phyloP scores from a whole-genome alignment of 192 early-diverging fungal species.

The Spizellomyces sp. region DNA sequence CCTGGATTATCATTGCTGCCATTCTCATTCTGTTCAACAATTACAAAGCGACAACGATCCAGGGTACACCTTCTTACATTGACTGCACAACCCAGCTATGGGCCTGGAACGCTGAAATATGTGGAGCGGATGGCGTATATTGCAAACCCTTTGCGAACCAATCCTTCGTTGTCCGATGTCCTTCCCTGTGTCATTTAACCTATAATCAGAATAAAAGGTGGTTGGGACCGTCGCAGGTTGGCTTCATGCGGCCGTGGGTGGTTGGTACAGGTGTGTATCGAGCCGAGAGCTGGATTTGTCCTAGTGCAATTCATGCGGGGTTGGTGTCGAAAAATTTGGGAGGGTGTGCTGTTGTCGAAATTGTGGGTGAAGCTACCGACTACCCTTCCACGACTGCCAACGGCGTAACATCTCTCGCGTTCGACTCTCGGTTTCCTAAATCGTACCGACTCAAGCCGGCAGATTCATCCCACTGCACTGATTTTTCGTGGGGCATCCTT shows the following conservation, averaged over 20 bases:
- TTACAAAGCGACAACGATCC: slow-evolving; percentile 14
- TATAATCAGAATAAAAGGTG: slow-evolving; percentile 30
- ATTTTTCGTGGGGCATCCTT: slow-evolving; percentile 32
- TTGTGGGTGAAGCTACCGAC: slow-evolving; percentile 11
- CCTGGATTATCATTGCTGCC: slow-evolving; percentile 18
- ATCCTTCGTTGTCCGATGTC: slow-evolving; percentile 23
- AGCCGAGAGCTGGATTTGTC: slow-evolving; percentile 40
- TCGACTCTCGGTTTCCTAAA: slow-evolving; percentile 39
- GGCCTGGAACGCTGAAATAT: slow-evolving; percentile 5
- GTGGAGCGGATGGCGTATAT: slow-evolving; percentile 26
- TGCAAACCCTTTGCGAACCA: slow-evolving; percentile 22
- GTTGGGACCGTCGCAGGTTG: slow-evolving; percentile 10
- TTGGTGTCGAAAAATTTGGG: slow-evolving; percentile 30
- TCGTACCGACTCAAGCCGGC: slow-evolving; percentile 3
- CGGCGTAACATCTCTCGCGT: slow-evolving; percentile 27
- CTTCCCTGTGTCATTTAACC: slow-evolving; percentile 7
- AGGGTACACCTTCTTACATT: slow-evolving; percentile 10
- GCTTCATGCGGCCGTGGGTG: slow-evolving; percentile 29
- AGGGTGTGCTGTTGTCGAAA: slow-evolving; percentile 31
- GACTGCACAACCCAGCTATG: slow-evolving; percentile 28
- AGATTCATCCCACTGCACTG: slow-evolving; percentile 30
- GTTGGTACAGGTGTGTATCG: slow-evolving; percentile 34
- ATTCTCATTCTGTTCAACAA: slow-evolving; percentile 28
- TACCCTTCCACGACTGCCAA: slow-evolving; percentile 18
- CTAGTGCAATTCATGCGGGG: slow-evolving; percentile 37